Percentiles rank a stretch among this genome's conserved stretches.
These are phyloP conservation scores for Chytriomyces confervae DNA, from an alignment of 192 early-diverging fungal species.

Conservation along the genomic window DNA sequence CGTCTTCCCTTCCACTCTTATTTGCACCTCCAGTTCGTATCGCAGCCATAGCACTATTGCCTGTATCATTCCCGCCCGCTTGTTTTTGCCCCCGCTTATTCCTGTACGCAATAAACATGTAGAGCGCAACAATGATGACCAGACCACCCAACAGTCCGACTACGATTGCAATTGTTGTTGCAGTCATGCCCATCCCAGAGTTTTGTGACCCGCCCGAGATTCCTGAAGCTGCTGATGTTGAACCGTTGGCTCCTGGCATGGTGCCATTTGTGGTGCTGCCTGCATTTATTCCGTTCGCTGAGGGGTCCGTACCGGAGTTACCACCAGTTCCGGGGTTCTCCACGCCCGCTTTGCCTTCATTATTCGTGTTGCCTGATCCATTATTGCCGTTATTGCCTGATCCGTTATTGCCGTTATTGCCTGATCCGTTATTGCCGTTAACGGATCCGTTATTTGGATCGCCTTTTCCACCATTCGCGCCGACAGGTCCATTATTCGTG, in stretches of 20 bases:
- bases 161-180: slow-evolving; percentile 14
- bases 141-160: slow-evolving; percentile 14
- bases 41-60: not conserved
- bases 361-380: too few relatives aligned
- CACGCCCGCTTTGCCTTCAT: too few relatives aligned
- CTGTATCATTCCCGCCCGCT: not conserved
- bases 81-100: slow-evolving; percentile 4
- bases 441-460: not conserved
- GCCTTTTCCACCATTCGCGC: not conserved
- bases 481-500: not conserved
- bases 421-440: too few relatives aligned
- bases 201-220: not conserved
- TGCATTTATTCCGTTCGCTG: too few relatives aligned
- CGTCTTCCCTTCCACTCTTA: not conserved
- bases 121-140: slow-evolving; percentile 2
- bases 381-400: too few relatives aligned
- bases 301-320: too few relatives aligned
- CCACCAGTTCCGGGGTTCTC: too few relatives aligned
- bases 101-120: slow-evolving; percentile 22
- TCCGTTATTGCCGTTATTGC: too few relatives aligned
- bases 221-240: not conserved
- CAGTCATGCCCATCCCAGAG: not conserved
- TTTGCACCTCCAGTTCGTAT: not conserved
- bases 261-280: too few relatives aligned
- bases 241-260: too few relatives aligned